These are phyloP conservation scores for Abrus precatorius DNA, from an alignment of 306 rosid species.

Conservation along the genomic window DNA sequence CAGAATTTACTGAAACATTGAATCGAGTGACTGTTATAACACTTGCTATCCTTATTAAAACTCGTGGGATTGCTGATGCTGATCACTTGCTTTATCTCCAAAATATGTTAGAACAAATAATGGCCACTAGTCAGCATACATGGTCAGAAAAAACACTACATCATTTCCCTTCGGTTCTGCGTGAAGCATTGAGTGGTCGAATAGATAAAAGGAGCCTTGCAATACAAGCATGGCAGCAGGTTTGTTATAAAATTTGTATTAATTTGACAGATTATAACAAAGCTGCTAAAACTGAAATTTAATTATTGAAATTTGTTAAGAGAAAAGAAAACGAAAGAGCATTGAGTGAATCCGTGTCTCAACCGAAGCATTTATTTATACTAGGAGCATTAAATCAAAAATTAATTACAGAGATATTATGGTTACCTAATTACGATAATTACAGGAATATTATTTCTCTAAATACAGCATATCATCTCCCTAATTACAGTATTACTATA, in stretches of 20 bases:
- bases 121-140: constrained; percentile 84
- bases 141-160: constrained; percentile 96
- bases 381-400: too few species aligned
- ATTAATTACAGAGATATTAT: too few species aligned
- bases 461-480: too few species aligned
- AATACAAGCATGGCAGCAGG: constrained; percentile 98
- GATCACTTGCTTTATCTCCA: constrained; percentile 90
- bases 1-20: constrained; percentile 93
- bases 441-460: too few species aligned
- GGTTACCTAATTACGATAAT: too few species aligned
- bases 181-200: constrained; percentile 77
- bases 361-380: too few species aligned
- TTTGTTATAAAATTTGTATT: constrained; percentile 52
- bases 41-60: constrained; percentile 92
- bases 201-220: constrained; percentile 79
- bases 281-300: too few species aligned
- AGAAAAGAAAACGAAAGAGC: too few species aligned
- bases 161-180: constrained; percentile 86
- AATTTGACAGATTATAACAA: neutral
- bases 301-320: too few species aligned
- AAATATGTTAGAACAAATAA: constrained; percentile 88
- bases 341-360: too few species aligned
- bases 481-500: too few species aligned
- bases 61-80: constrained; percentile 98
- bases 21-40: constrained; percentile 85